Base-by-base conservation (phyloP, 768 basidiomycete genomes). In the Boletus huronensis region DNA sequence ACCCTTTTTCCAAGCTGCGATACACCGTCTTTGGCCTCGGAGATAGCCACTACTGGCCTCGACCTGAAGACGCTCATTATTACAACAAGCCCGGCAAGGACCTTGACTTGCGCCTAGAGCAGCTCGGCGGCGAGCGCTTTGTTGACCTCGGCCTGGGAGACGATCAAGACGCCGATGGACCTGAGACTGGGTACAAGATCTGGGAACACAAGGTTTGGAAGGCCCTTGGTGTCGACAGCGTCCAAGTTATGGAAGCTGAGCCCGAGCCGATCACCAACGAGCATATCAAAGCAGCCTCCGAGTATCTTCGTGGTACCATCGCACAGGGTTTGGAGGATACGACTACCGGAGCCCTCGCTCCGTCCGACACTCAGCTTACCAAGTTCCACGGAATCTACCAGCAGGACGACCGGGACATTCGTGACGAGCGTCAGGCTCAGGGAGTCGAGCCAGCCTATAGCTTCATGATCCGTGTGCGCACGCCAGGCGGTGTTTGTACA, bases 31-130 rank as follows among this genome's bases (percentile, higher is more conserved):
- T 98, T 62, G 96, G 79, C 45, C 88, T 99, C 84, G 97, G 97
- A 57, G 97, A 99, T 71, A 95, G 90, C 69, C 95, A 97, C 73
- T 99, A 99, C 75, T 99, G 97, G 97, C 97, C 97, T 9, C 83
- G 97, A 39, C 81, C 90, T 17, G 94, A 98, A 71, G 97, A 98
- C 65, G 87, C 87, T n/a, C 90, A 93, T 64, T 98, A 96, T 72
- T 99, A 98, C 79, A 99, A 98, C 80, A 97, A 93, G 72, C 86
- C 96, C 0, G 82, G 85, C 17, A 95, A 93, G 72, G 96, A 98
- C 58, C 83, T 98, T 48, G 87, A 94, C 72, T 74, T 79, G 23
- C 85, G 85, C 17, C 77, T 98, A 17, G 84, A 86, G 67, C 80
- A 81, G 48, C 82, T 97, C 42, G 92, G 93, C 40, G 93, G 83